These are phyloP conservation scores for Sherardia arvensis DNA, from an alignment of 257 asterid species.

Conservation along the genomic window DNA sequence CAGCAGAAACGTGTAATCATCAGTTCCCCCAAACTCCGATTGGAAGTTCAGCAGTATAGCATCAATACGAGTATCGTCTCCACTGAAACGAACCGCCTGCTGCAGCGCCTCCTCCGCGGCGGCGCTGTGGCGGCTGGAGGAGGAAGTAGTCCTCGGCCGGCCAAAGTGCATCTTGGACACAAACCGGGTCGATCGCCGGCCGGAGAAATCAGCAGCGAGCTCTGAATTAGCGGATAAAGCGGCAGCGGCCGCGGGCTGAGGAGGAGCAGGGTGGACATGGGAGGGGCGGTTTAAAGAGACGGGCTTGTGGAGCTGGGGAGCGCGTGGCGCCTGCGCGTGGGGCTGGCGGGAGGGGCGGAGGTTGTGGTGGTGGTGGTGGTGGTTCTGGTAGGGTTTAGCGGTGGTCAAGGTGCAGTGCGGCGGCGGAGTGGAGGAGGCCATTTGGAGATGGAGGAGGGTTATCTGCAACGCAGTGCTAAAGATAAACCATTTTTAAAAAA, in stretches of 20 bases:
- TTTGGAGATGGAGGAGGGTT: background rate
- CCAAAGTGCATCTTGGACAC: slow-evolving; percentile 90
- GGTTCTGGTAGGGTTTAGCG: slow-evolving; percentile 66
- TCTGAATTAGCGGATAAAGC: slow-evolving; percentile 32
- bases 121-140: slow-evolving; percentile 60
- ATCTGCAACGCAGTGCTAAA: background rate
- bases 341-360: slow-evolving; percentile 40
- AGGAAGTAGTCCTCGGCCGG: slow-evolving; percentile 41
- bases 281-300: slow-evolving; percentile 39
- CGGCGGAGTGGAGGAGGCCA: slow-evolving; percentile 95
- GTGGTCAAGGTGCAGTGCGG: slow-evolving; percentile 73
- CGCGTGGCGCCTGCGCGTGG: slow-evolving; percentile 35
- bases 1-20: slow-evolving; percentile 65
- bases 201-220: slow-evolving; percentile 59
- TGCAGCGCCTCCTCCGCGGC: slow-evolving; percentile 62
- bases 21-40: slow-evolving; percentile 49
- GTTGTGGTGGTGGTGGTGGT: slow-evolving; percentile 37
- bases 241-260: slow-evolving; percentile 20
- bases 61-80: slow-evolving; percentile 28
- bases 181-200: slow-evolving; percentile 73
- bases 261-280: slow-evolving; percentile 25
- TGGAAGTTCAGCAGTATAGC: slow-evolving; percentile 32
- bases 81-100: slow-evolving; percentile 28
- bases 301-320: slow-evolving; percentile 32
- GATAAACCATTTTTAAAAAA: background rate